Conservation (phyloP, 495 filamentous ascomycete genomes). For the Diplogelasinospora grovesii region DNA sequence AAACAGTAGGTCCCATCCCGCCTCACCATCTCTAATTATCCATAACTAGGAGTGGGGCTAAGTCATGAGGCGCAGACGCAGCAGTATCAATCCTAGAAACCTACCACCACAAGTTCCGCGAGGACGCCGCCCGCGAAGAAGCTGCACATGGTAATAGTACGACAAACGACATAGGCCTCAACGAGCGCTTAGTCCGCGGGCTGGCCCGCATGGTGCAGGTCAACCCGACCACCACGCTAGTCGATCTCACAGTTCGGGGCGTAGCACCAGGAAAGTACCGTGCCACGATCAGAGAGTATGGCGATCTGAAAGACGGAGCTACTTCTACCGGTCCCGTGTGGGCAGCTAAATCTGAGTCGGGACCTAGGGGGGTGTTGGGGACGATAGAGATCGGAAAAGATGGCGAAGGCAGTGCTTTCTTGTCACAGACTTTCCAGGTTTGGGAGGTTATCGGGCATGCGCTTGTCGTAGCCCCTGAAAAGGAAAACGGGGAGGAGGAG, state of each 20-base stretch:
- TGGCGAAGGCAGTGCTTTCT: conserved; percentile 66
- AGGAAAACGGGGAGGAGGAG: conserved; percentile 37
- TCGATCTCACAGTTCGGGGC: conserved; percentile 84
- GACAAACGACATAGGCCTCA: conserved; percentile 21
- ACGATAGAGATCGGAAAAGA: conserved; percentile 60
- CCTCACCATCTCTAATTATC: not conserved
- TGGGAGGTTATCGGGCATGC: conserved; percentile 95
- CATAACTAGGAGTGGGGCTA: no score
- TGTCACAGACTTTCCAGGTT: conserved; percentile 74
- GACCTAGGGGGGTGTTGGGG: conserved; percentile 59
- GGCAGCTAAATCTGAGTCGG: conserved; percentile 33
- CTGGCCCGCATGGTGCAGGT: conserved; percentile 79
- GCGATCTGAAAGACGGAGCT: conserved; percentile 80
- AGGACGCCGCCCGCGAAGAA: conserved; percentile 21
- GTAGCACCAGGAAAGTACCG: conserved; percentile 74
- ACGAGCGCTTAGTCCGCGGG: conserved; percentile 54
- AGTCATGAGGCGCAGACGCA: conserved; percentile 70
- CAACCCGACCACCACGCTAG: conserved; percentile 62
- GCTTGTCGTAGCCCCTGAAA: conserved; percentile 66
- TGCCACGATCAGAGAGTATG: conserved; percentile 77
- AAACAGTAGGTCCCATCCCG: conserved; percentile 56
- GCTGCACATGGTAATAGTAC: conserved; percentile 21
- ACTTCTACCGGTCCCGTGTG: conserved; percentile 78
- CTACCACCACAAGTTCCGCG: conserved; percentile 55
- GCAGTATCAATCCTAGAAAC: conserved; percentile 97